Percentiles rank a stretch among this genome's conserved stretches.
Evolutionary conservation across 2,329 filamentous ascomycete genomes (phyloP).

Genomic region (Helotiales sp.): DNA sequence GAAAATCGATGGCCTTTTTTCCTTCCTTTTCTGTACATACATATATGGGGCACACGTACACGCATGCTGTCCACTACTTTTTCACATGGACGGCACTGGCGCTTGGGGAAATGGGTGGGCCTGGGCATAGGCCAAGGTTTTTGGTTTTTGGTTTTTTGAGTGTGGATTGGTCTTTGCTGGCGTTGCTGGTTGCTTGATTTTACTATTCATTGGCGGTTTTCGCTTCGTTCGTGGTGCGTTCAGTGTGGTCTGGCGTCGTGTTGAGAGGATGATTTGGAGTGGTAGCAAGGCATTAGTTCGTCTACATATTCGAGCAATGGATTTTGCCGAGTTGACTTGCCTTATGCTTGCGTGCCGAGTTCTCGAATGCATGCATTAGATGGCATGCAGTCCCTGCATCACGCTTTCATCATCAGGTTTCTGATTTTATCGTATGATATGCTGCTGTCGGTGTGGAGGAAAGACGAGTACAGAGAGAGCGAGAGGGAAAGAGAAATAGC

Average conservation of each 20-base stretch:
- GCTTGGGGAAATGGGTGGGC: background rate
- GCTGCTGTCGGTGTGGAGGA: no score
- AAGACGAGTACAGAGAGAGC: no score
- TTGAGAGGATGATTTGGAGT: background rate
- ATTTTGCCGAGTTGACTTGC: background rate
- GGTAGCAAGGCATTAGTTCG: background rate
- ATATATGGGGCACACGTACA: conserved; percentile 11
- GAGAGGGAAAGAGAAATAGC: background rate
- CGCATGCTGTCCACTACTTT: conserved; percentile 1
- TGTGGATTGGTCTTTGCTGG: background rate
- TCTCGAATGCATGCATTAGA: background rate
- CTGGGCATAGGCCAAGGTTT: no score
- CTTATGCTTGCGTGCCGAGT: no score
- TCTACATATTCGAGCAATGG: background rate
- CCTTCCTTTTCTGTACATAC: background rate
- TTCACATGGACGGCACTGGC: conserved; percentile 3
- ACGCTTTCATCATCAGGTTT: no score
- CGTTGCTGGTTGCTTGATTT: background rate
- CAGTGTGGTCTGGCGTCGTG: background rate
- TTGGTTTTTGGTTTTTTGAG: background rate
- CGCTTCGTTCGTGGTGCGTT: background rate
- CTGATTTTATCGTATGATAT: no score
- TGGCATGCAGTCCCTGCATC: no score
- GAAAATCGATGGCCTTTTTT: background rate
- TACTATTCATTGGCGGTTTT: background rate